phyloP scores from a whole-genome alignment of 805 yeast genomes.

The Wilhelminamyces savonicus region DNA sequence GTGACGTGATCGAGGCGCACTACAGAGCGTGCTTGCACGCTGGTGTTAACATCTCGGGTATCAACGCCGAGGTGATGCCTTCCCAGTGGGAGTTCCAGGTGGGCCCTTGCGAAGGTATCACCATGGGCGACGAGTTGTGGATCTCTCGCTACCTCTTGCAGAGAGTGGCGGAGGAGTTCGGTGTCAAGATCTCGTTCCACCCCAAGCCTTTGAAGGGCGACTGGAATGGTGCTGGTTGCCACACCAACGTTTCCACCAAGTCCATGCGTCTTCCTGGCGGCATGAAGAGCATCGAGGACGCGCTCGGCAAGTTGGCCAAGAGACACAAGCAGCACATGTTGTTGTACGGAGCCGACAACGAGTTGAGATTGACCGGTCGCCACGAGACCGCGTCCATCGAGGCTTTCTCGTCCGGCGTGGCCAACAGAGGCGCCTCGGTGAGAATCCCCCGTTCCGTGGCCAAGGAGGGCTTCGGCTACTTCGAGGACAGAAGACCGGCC shows the following conservation, averaged over 20 bases:
- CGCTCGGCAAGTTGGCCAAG: slow-evolving; percentile 87
- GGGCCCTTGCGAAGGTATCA: slow-evolving; percentile 94
- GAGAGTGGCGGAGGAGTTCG: slow-evolving; percentile 98
- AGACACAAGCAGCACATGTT: slow-evolving; percentile 96
- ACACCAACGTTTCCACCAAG: slow-evolving; percentile 94
- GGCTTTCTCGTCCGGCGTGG: slow-evolving; percentile 92
- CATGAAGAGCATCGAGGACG: slow-evolving; percentile 87
- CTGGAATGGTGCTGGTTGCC: slow-evolving; percentile 99
- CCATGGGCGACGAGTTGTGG: slow-evolving; percentile 97
- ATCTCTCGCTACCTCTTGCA: slow-evolving; percentile 87
- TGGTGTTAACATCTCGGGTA: slow-evolving; percentile 88
- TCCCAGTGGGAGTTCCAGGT: slow-evolving; percentile 99
- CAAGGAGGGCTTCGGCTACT: slow-evolving; percentile 96
- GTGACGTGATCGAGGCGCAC: slow-evolving; percentile 98
- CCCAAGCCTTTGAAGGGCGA: slow-evolving; percentile 99
- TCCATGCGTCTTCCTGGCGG: slow-evolving; percentile 94
- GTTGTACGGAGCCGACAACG: slow-evolving; percentile 93
- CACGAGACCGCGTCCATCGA: slow-evolving; percentile 97
- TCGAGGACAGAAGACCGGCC: slow-evolving; percentile 99
- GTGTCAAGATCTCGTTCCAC: slow-evolving; percentile 97
- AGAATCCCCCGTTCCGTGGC: slow-evolving; percentile 99
- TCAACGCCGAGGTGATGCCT: slow-evolving; percentile 99
- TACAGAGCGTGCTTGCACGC: slow-evolving; percentile 96
- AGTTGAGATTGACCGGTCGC: slow-evolving; percentile 91
- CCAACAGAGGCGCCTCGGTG: slow-evolving; percentile 98